These are phyloP conservation scores for Blepharisma stoltei DNA, from an alignment of 73 alveolate genomes.

Conservation along the genomic window DNA sequence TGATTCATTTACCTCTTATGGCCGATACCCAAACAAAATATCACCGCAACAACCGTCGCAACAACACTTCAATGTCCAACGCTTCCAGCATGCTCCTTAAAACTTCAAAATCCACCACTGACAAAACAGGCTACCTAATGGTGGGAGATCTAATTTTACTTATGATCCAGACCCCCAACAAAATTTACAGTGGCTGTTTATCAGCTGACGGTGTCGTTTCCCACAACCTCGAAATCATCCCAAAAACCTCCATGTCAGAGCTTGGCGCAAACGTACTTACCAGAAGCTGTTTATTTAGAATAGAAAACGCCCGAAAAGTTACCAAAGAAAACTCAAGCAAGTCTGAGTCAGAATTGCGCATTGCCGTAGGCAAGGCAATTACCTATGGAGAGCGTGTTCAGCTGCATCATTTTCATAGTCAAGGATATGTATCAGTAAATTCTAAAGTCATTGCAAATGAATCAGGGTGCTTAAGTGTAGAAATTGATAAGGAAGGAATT, in stretches of 20 bases:
- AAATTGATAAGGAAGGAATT: background rate
- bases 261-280: background rate
- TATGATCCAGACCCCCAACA: background rate
- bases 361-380: background rate
- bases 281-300: constrained; percentile 12
- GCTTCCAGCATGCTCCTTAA: too few relatives aligned
- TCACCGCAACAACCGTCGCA: too few relatives aligned
- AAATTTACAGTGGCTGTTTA: background rate
- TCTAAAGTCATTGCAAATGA: constrained; percentile 9
- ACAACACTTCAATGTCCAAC: too few relatives aligned
- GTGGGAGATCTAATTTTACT: constrained; percentile 11
- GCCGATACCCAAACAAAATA: too few relatives aligned
- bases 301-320: constrained; percentile 23
- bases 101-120: background rate
- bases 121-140: constrained; percentile 13
- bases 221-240: background rate
- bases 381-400: constrained; percentile 28
- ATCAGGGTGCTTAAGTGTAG: constrained; percentile 19
- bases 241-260: background rate
- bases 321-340: constrained; percentile 3
- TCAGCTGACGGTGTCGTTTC: constrained; percentile 30
- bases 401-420: constrained; percentile 24
- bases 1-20: too few relatives aligned
- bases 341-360: background rate
- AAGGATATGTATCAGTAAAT: background rate